phyloP scores from a whole-genome alignment of 192 early-diverging fungal species.

The Piromyces finnis region DNA sequence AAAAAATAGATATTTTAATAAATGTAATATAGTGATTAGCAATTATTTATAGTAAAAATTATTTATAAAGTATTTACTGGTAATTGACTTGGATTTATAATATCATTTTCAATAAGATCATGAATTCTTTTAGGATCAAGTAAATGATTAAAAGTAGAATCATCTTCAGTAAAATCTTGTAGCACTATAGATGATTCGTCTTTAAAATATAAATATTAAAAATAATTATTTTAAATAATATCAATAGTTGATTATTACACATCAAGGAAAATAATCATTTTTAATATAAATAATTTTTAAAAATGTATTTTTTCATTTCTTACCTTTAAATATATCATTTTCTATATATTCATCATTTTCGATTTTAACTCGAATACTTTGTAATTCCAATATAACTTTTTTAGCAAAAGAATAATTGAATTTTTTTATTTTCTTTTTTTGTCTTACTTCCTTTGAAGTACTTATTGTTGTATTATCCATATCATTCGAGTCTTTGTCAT shows the following conservation, averaged over 20 bases:
- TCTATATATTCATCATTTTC: neutral
- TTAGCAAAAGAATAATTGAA: neutral
- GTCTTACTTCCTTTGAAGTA: too few relatives aligned
- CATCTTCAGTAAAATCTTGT: neutral
- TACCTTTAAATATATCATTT: neutral
- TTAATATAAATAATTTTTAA: too few relatives aligned
- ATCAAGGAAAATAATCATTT: too few relatives aligned
- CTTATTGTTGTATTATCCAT: too few relatives aligned
- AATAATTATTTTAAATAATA: too few relatives aligned
- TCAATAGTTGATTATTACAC: neutral
- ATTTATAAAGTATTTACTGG: neutral
- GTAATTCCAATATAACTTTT: neutral
- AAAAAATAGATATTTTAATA: too few relatives aligned
- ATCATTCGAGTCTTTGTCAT: too few relatives aligned
- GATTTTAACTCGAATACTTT: neutral
- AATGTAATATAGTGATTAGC: too few relatives aligned
- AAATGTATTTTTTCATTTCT: too few relatives aligned
- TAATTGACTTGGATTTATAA: neutral
- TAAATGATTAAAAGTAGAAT: neutral
- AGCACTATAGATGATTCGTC: neutral
- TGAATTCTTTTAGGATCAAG: neutral
- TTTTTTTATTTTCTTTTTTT: neutral
- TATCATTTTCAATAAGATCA: neutral
- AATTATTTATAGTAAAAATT: too few relatives aligned
- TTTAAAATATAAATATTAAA: neutral